These are phyloP conservation scores for Aureobasidium lini DNA, from an alignment of 2,329 filamentous ascomycete genomes.

Conservation along the genomic window DNA sequence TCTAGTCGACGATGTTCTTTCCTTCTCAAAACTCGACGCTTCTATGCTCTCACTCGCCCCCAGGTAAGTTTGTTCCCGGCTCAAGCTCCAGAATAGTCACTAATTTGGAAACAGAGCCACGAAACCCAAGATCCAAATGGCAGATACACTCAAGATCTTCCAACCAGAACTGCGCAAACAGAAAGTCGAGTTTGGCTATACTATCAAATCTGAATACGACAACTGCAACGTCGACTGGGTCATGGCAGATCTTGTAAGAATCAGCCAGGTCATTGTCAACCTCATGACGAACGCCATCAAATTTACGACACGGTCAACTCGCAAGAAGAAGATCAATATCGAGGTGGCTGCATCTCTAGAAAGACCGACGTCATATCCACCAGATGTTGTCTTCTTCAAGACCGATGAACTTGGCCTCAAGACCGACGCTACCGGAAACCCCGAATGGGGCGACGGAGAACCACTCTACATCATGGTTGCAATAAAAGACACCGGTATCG, in stretches of 20 bases:
- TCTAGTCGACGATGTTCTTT: slow-evolving; percentile 34
- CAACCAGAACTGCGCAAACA: slow-evolving; percentile 28
- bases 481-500: slow-evolving; percentile 25
- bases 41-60: slow-evolving; percentile 25
- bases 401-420: slow-evolving; percentile 23
- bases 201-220: slow-evolving; percentile 23
- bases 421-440: slow-evolving; percentile 33
- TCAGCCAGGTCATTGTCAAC: slow-evolving; percentile 17
- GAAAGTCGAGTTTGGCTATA: slow-evolving; percentile 23
- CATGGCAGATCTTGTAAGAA: slow-evolving; percentile 15
- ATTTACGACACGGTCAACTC: slow-evolving; percentile 17
- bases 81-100: background rate
- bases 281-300: slow-evolving; percentile 19
- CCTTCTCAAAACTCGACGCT: slow-evolving; percentile 28
- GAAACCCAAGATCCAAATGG: slow-evolving; percentile 22
- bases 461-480: slow-evolving; percentile 16
- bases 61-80: background rate
- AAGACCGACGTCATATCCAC: slow-evolving; percentile 35
- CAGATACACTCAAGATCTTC: slow-evolving; percentile 28
- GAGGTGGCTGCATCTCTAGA: slow-evolving; percentile 22
- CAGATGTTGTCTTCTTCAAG: slow-evolving; percentile 21
- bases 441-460: slow-evolving; percentile 32
- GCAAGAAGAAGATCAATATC: slow-evolving; percentile 16
- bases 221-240: slow-evolving; percentile 18
- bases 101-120: slow-evolving; percentile 11